phyloP scores from a whole-genome alignment of 139 green algal genomes.

The Bryopsis sp. region DNA sequence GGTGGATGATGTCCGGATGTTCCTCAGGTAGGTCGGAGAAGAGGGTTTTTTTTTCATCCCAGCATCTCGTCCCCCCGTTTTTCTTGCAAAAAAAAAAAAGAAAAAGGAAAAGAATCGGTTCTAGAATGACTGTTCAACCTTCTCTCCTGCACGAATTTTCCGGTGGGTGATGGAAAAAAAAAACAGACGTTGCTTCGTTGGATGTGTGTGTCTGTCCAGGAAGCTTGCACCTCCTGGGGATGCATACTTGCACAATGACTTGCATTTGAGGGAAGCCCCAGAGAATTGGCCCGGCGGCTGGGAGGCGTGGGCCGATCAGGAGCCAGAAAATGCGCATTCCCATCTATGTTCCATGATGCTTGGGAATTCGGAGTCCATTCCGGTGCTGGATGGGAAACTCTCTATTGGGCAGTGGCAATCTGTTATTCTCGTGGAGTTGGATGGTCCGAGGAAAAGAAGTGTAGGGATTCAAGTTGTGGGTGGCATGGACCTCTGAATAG shows the following conservation, averaged over 20 bases:
- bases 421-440: conserved; percentile 72
- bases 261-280: conserved; percentile 59
- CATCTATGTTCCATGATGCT: conserved; percentile 58
- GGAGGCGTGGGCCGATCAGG: conserved; percentile 50
- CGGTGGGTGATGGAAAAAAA: too few relatives aligned
- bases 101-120: too few relatives aligned
- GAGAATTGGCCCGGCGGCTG: conserved; percentile 39
- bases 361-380: conserved; percentile 33
- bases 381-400: conserved; percentile 32
- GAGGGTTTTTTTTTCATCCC: too few relatives aligned
- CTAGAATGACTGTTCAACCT: not conserved
- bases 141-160: not conserved
- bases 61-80: too few relatives aligned
- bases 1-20: conserved; percentile 67
- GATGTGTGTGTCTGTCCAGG: too few relatives aligned
- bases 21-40: conserved; percentile 7
- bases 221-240: conserved; percentile 45
- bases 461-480: conserved; percentile 65
- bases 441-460: conserved; percentile 53
- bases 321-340: conserved; percentile 68
- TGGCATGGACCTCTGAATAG: too few relatives aligned
- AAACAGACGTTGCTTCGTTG: conserved; percentile 37
- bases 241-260: conserved; percentile 78
- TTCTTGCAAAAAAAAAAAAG: too few relatives aligned
- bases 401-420: conserved; percentile 31